Base-by-base conservation (phyloP, 345 rosid species). In the Populus ilicifolia region DNA sequence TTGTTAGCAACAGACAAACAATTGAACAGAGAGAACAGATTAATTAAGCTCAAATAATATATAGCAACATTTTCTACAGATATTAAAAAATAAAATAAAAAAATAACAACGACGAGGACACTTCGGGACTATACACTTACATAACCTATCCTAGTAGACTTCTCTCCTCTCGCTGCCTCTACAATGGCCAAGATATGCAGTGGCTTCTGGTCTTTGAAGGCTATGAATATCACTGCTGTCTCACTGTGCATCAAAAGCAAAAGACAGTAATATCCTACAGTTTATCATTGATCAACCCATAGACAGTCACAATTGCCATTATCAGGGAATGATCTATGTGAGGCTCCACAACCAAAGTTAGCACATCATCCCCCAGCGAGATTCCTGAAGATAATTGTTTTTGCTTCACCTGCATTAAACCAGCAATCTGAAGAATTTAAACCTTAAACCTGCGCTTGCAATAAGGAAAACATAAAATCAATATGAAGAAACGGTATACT, bases 321-420 rank as follows among this genome's bases (percentile, higher is more conserved):
- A 78, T 67, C 23, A 82, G 78, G 13, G 69, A 69, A 69, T 82
- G 84, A 69, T 78, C 84, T 23, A 78, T 67, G 39, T 65, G 66
- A 16, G 81, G 79, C 72, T 82, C 81, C 69, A 82, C 84, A 9
- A 23, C 61, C 54, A 82, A 66, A 65, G 69, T 74, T 36, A 82
- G 67, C 52, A 82, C 84, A 74, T 82, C 84, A 4, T 74, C 70
- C 35, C 84, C 84, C 69, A 82, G 44, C 39, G 13, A 30, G 16
- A 69, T 69, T 65, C 84, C 84, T 13, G 73, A 29, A 41, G 76
- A 38, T 66, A 38, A 65, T 64, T 59, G 75, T 72, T 82, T 82
- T 69, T 62, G 88, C 73, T 82, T 89, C 67, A 79, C 88, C 92
- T 90, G 81, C 76, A 76, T n/a, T 27, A 36, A 20, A 68, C 46